Evolutionary conservation across 129 eudicot genomes (phyloP).

Genomic region (Helianthus tuberosus): DNA sequence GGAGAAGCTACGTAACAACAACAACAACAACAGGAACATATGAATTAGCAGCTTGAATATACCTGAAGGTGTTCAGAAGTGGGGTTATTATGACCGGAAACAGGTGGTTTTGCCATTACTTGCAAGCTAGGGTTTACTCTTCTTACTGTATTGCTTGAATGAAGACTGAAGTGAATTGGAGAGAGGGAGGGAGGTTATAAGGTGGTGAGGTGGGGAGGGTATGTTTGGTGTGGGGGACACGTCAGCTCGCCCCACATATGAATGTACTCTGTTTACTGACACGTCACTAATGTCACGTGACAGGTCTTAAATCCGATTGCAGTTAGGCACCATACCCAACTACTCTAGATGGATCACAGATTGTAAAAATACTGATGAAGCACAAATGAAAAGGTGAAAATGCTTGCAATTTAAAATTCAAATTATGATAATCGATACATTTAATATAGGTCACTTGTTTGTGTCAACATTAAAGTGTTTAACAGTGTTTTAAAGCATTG

Average conservation of each 20-base stretch:
- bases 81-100: conserved; percentile 13
- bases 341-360: conserved; percentile 1
- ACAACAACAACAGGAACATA: neutral
- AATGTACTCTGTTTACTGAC: conserved; percentile 28
- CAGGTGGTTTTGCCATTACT: conserved; percentile 26
- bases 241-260: conserved; percentile 31
- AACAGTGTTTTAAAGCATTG: no score
- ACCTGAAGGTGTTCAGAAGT: conserved; percentile 35
- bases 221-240: conserved; percentile 31
- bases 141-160: neutral
- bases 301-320: neutral
- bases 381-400: no score
- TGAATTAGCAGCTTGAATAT: neutral
- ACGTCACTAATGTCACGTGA: conserved; percentile 43
- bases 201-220: conserved; percentile 26
- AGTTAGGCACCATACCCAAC: conserved; percentile 30
- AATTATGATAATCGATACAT: no score
- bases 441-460: no score
- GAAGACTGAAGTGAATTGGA: neutral
- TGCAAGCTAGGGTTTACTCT: conserved; percentile 10
- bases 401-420: no score
- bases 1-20: neutral
- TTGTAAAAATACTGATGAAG: no score
- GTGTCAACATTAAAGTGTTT: no score
- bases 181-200: conserved; percentile 28